Conservation (phyloP, 2,329 filamentous ascomycete species). For the Graphium sp. region DNA sequence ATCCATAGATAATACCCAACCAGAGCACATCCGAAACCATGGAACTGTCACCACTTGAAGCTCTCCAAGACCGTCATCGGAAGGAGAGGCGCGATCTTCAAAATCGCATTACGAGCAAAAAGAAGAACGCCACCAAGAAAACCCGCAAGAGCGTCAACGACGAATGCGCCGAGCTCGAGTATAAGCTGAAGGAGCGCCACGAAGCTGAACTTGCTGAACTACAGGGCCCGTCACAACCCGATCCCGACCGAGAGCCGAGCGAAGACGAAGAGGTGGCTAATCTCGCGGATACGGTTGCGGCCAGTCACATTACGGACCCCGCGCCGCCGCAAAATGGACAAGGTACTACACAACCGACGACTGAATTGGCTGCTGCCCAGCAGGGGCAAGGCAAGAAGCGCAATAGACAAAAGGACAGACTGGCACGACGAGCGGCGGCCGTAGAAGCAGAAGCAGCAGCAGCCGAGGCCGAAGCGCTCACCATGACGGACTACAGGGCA, state of each 20-base stretch:
- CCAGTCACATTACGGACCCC: conserved; percentile 9
- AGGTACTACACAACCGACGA: no score
- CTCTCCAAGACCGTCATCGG: conserved; percentile 62
- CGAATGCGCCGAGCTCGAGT: conserved; percentile 58
- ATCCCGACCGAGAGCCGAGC: conserved; percentile 8
- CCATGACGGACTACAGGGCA: conserved; percentile 55
- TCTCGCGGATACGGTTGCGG: conserved; percentile 5
- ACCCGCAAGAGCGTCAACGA: conserved; percentile 58
- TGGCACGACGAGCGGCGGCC: conserved; percentile 79
- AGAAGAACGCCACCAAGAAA: conserved; percentile 90
- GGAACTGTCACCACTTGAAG: conserved; percentile 53
- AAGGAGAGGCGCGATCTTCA: conserved; percentile 83
- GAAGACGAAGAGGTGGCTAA: conserved; percentile 8
- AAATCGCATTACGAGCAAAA: conserved; percentile 77
- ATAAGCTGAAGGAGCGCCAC: conserved; percentile 49
- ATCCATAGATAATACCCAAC: no score
- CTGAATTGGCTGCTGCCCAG: no score
- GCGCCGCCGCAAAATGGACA: conserved; percentile 2
- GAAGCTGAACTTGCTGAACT: conserved; percentile 36
- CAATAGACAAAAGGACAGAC: conserved; percentile 79
- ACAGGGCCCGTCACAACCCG: conserved; percentile 9
- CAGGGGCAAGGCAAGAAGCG: conserved; percentile 44
- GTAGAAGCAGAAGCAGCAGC: conserved; percentile 50
- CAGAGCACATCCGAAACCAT: no score
- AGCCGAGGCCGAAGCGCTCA: conserved; percentile 59